Percentiles rank a stretch among this genome's conserved stretches.
Evolutionary conservation across 2,329 filamentous ascomycete species (phyloP).

Genomic region (Verticillium zaregamsianum): DNA sequence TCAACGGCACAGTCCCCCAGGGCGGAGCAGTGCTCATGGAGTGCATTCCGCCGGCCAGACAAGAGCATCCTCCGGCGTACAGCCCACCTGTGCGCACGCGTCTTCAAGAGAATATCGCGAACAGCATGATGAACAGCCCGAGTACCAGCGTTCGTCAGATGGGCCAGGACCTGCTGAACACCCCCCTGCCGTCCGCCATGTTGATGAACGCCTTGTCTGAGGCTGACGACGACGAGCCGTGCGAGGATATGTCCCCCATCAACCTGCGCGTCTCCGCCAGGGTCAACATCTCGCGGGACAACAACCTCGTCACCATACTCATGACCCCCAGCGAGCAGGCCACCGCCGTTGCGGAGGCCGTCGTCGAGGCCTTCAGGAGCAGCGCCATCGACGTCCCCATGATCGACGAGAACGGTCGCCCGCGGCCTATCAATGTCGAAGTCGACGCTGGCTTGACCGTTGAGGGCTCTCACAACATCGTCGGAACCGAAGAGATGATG

Average conservation of each 20-base stretch:
- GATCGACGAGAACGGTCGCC: constrained; percentile 39
- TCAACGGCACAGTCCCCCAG: background rate
- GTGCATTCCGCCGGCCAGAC: background rate
- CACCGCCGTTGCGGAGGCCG: constrained; percentile 35
- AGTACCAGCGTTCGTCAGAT: background rate
- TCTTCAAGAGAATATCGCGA: constrained; percentile 60
- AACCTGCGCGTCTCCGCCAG: constrained; percentile 44
- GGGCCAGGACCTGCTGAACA: background rate
- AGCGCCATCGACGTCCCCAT: constrained; percentile 39
- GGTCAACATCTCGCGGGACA: constrained; percentile 38
- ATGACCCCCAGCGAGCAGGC: constrained; percentile 34
- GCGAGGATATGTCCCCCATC: constrained; percentile 31
- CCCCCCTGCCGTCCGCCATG: background rate
- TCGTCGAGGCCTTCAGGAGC: constrained; percentile 40
- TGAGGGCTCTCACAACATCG: constrained; percentile 37
- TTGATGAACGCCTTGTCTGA: background rate
- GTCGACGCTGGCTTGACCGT: constrained; percentile 43
- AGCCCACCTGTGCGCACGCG: constrained; percentile 39
- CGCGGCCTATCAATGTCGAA: constrained; percentile 35
- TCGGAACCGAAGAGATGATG: constrained; percentile 30
- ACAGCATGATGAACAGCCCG: background rate
- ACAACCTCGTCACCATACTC: constrained; percentile 44
- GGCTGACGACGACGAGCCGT: background rate
- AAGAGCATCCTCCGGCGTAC: constrained; percentile 13
- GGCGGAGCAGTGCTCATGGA: constrained; percentile 3